Base-by-base conservation (phyloP, 2,329 filamentous ascomycete species). In the Diaporthe ilicicola region DNA sequence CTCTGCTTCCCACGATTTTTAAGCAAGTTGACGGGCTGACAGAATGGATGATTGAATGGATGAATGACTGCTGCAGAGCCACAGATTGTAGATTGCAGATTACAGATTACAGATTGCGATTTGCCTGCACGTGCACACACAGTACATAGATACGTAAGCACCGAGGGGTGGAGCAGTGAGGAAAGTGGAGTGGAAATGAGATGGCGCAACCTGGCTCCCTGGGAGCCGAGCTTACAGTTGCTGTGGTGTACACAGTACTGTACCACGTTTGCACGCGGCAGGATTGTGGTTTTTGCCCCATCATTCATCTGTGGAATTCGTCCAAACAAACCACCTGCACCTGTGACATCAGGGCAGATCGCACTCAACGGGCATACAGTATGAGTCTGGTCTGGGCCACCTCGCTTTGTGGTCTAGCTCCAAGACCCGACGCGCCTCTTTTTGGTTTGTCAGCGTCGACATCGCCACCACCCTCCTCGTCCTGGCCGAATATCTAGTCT, bases 311-410 rank as follows among this genome's bases (percentile, higher is more conserved):
- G 24, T 61, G 56, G 56, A 61, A 61, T 46, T 44, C 56, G 24
- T 61, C 56, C 56, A 61, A 22, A 44, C 56, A 61, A 61, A 55
- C n/a, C n/a, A n/a, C n/a, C n/a, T n/a, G n/a, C 55, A 32, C 56
- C 17, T 27, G 56, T 61, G 56, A 46, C 56, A 61, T 61, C 39
- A 61, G 39, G 24, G 19, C 34, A 59, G 55, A 59, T 42, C 22
- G 15, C 32, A 54, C 19, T 54, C 51, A 34, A n/a, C 29, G 17
- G 56, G 39, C 56, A 61, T 61, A 24, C 29, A 15, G 32, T 42
- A 39, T 48, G 24, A 46, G 56, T 46, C 56, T 46, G 56, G 22
- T 29, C 42, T 27, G 19, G 2, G 19, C 42, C 59, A 64, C 29
- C 42, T 39, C 34, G 44, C 29, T 50, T 44, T 44, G 55, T 59